Evolutionary conservation across 2,329 filamentous ascomycete genomes (phyloP), one percentile per base, ranked within the genome.

Genomic region (Colletotrichum plurivorum): DNA sequence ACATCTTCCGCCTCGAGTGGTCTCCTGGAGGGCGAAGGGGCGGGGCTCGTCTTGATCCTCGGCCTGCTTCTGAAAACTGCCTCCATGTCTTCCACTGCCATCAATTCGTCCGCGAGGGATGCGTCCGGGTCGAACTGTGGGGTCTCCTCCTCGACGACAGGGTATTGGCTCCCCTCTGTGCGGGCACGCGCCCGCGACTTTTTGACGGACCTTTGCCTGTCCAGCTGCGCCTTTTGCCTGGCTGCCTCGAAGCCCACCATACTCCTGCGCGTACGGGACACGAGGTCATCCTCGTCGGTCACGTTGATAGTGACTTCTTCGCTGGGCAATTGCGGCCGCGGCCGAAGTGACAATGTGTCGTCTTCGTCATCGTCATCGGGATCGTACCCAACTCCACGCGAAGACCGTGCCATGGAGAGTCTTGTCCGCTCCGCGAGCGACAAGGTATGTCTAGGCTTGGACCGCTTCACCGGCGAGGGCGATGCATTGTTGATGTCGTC

Each of bases 1-100:
- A 66, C 22, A 39, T 49, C 16, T 16, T 71, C 46, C 8, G 59
- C 51, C 4, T 66, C 10, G 12, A 69, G 65, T 16, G 59, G 54
- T 46, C 46, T 57, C 67, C 78, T 81, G 6, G 76, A 80, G 2
- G 87, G 87, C 63, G 83, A 87, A 9, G 83, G 82, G 2, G 90
- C 78, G 2, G 94, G 94, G 77, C 94, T 97, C 12, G 89, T 88
- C 72, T 91, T 91, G 73, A 98, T 89, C 78, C 90, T 92, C 0
- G 95, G 95, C 72, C 95, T 82, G 71, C 93, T 95, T 80, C 91
- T 93, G 78, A 98, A 98, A 1, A 97, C 91, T 27, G 91, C 92
- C 68, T 93, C 92, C 78, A 94, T 93, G 69, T 97, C 94, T 72
- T 94, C 90, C 63, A 91, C 87, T 16, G 72, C 86, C 65, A 97